Base-by-base conservation (phyloP, 2,329 filamentous ascomycete species). In the Paecilomyces niveus region DNA sequence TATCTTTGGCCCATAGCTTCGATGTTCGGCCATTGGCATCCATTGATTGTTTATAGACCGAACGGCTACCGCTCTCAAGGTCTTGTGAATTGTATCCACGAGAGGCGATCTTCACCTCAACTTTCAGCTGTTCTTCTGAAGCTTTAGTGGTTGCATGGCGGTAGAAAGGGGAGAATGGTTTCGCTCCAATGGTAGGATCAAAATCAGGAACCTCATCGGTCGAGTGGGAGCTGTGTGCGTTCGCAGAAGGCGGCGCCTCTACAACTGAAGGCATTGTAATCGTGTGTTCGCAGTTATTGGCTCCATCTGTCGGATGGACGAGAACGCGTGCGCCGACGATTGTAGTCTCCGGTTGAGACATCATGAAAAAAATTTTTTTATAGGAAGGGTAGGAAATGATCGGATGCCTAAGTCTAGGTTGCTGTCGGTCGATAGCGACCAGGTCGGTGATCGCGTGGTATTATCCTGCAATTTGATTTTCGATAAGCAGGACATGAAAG, bases 121-220 rank as follows among this genome's bases (percentile, higher is more conserved):
- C 59, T 51, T 61, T 63, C 31, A 60, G 61, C 60, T 63, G 60
- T 52, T 72, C 70, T 52, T 68, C 61, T 18, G 69, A 72, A 5
- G 67, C 63, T 54, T 67, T 66, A 22, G 70, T 68, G 22, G 64
- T 68, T 26, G 72, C 72, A 66, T 78, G 75, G 26, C 70, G 70
- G 62, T 78, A 78, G 64, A 78, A 78, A 1, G 76, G 75, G 1
- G 75, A 78, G 58, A 63, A 73, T 13, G 75, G 73, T 59, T 76
- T 76, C 58, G 75, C 74, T 45, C 70, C 72, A 54, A 68, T 60
- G 11, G 64, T 70, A 2, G 75, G 75, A 60, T 77, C 72, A 64
- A 72, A 77, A 5, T 77, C 73, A 13, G 26, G 10, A 18, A n/a
- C 18, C n/a, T 45, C 39, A n/a, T 45, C n/a, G 39, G 39, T 18